These are phyloP conservation scores for Sclerotinia spermophila DNA, from an alignment of 2,329 filamentous ascomycete species.

Conservation along the genomic window DNA sequence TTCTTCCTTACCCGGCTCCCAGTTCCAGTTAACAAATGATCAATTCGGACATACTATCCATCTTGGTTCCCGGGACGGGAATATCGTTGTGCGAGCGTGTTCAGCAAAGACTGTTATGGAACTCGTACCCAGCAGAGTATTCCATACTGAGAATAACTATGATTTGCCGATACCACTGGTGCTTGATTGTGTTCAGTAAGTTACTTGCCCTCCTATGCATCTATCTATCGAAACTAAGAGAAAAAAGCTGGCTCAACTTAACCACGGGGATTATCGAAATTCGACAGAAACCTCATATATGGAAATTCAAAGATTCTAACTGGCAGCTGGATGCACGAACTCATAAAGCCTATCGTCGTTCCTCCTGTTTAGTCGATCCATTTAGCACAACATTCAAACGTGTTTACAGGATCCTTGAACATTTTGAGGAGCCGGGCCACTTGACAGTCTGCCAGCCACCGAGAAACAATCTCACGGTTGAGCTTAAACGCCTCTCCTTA, in stretches of 20 bases:
- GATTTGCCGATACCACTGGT: constrained; percentile 53
- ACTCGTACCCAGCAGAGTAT: constrained; percentile 37
- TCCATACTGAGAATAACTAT: constrained; percentile 32
- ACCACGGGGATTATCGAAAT: constrained; percentile 48
- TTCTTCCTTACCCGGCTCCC: constrained; percentile 52
- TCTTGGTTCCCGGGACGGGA: constrained; percentile 46
- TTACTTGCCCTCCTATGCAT: no score
- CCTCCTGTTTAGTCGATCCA: constrained; percentile 47
- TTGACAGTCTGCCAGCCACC: constrained; percentile 48
- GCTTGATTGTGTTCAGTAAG: constrained; percentile 46
- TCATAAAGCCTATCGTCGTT: constrained; percentile 33
- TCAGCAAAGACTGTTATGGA: constrained; percentile 34
- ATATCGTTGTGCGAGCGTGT: constrained; percentile 45
- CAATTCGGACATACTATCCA: constrained; percentile 48
- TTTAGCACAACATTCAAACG: constrained; percentile 41
- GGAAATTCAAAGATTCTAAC: constrained; percentile 39
- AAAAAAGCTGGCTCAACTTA: constrained; percentile 50
- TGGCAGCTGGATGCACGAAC: constrained; percentile 41
- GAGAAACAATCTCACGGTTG: constrained; percentile 40
- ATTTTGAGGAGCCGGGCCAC: constrained; percentile 46
- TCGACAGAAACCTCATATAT: constrained; percentile 43
- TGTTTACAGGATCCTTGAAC: constrained; percentile 45
- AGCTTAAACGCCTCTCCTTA: constrained; percentile 52
- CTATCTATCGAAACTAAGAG: background rate
- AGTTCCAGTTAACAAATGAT: constrained; percentile 41